A percentile compares a stretch with the other conserved stretches of the same genome.
phyloP scores from a whole-genome alignment of 192 early-diverging fungal genomes.

The Coemansia sp. region DNA sequence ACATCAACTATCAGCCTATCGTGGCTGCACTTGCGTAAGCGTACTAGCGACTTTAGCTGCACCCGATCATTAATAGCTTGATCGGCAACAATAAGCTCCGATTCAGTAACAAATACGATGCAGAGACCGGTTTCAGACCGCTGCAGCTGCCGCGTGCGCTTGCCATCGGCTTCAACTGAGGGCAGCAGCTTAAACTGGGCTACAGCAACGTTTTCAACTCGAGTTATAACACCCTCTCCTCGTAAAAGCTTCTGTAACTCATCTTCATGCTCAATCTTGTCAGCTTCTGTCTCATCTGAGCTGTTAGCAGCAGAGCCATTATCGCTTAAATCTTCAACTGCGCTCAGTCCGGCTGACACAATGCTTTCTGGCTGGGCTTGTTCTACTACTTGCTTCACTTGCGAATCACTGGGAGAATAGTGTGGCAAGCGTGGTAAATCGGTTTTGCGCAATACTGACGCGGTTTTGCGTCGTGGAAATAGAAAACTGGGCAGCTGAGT shows the following conservation, averaged over 20 bases:
- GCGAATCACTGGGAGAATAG: conserved; percentile 10
- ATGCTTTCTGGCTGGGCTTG: conserved; percentile 1
- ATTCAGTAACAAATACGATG: conserved; percentile 14
- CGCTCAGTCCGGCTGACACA: conserved; percentile 4
- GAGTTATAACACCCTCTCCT: conserved; percentile 10
- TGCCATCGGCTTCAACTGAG: conserved; percentile 14
- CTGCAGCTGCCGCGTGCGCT: conserved; percentile 11
- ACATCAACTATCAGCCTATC: conserved; percentile 16
- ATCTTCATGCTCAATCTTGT: conserved; percentile 1
- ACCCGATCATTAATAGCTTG: not conserved
- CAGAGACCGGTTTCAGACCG: conserved; percentile 1
- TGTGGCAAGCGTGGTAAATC: conserved; percentile 38
- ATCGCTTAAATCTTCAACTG: not conserved
- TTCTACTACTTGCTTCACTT: not conserved
- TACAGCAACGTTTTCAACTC: conserved; percentile 3
- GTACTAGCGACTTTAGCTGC: conserved; percentile 8
- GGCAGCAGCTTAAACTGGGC: conserved; percentile 8
- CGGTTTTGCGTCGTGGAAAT: conserved; percentile 37
- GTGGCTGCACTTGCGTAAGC: not conserved
- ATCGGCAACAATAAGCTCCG: conserved; percentile 20
- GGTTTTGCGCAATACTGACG: conserved; percentile 11
- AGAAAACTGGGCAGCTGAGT: conserved; percentile 43
- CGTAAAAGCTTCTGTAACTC: conserved; percentile 22
- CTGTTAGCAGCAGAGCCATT: not conserved
- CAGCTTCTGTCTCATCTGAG: not conserved